Percentiles rank a stretch among this genome's conserved stretches.
These are phyloP conservation scores for Colletotrichum spaethianum DNA, from an alignment of 2,329 filamentous ascomycete genomes.

Conservation along the genomic window DNA sequence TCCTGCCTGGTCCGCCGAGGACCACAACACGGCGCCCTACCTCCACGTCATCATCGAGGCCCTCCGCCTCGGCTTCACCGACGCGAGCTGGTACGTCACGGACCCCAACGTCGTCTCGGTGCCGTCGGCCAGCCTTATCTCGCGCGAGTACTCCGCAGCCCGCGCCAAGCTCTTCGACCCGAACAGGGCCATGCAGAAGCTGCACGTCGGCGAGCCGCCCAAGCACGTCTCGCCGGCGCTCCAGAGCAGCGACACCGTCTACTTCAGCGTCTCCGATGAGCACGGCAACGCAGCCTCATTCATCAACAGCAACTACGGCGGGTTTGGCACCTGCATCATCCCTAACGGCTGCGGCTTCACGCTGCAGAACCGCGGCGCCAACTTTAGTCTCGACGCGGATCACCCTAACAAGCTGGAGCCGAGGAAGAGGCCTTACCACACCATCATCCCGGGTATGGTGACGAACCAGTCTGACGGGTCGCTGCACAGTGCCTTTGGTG, in stretches of 20 bases:
- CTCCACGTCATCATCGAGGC: conserved; percentile 91
- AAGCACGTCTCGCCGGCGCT: conserved; percentile 78
- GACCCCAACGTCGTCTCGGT: conserved; percentile 83
- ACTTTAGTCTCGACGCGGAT: conserved; percentile 79
- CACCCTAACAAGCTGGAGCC: conserved; percentile 89
- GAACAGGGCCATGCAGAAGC: conserved; percentile 70
- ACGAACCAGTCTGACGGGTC: conserved; percentile 82
- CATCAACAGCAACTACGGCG: conserved; percentile 95
- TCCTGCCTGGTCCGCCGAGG: conserved; percentile 74
- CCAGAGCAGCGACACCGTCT: conserved; percentile 91
- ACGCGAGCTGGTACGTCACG: conserved; percentile 90
- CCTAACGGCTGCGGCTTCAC: conserved; percentile 91
- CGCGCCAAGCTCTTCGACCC: conserved; percentile 73
- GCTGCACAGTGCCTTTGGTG: conserved; percentile 89
- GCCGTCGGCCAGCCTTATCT: conserved; percentile 79
- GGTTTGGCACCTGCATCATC: conserved; percentile 90
- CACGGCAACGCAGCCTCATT: conserved; percentile 93
- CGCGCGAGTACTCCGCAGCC: conserved; percentile 79
- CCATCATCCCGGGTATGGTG: conserved; percentile 93
- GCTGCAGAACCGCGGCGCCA: conserved; percentile 91
- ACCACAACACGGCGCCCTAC: conserved; percentile 87
- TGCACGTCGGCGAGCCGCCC: conserved; percentile 73
- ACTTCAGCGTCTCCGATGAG: conserved; percentile 87
- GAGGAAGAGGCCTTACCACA: conserved; percentile 93
- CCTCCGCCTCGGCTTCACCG: conserved; percentile 90